phyloP scores from a whole-genome alignment of 306 rosid species.

The Astragalus membranaceus region DNA sequence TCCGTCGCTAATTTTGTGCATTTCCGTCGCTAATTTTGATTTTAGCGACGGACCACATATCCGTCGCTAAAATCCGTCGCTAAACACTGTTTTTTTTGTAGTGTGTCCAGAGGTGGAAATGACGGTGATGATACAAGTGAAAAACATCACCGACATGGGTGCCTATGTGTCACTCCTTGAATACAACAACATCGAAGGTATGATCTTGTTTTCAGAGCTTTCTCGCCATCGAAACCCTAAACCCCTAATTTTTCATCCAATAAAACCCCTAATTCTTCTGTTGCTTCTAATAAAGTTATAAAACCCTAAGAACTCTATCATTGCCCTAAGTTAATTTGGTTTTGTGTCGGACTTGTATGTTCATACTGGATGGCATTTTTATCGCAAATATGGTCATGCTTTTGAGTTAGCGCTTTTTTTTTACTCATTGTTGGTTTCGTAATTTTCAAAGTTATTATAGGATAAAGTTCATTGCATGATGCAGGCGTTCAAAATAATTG shows the following conservation, averaged over 20 bases:
- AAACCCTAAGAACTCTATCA: no score
- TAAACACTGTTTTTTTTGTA: no score
- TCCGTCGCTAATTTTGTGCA: no score
- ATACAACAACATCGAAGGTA: constrained; percentile 95
- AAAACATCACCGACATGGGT: constrained; percentile 95
- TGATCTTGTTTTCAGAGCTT: constrained; percentile 91
- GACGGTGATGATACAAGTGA: constrained; percentile 97
- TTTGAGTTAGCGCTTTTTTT: constrained; percentile 55
- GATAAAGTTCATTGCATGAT: constrained; percentile 19
- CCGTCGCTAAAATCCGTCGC: no score
- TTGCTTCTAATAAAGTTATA: no score
- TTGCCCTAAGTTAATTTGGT: neutral
- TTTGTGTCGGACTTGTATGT: constrained; percentile 68
- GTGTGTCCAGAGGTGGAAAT: constrained; percentile 94
- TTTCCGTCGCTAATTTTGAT: no score
- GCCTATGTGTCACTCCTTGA: constrained; percentile 93
- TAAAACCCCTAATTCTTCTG: no score
- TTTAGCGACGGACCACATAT: no score
- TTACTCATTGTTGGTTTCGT: neutral
- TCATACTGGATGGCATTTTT: constrained; percentile 92
- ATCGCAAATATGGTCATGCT: constrained; percentile 91
- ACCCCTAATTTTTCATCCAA: no score
- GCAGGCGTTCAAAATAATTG: constrained; percentile 88
- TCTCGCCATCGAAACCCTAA: no score
- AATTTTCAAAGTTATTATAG: neutral